These are phyloP conservation scores for Salix udensis DNA, from an alignment of 345 rosid species.

Conservation along the genomic window DNA sequence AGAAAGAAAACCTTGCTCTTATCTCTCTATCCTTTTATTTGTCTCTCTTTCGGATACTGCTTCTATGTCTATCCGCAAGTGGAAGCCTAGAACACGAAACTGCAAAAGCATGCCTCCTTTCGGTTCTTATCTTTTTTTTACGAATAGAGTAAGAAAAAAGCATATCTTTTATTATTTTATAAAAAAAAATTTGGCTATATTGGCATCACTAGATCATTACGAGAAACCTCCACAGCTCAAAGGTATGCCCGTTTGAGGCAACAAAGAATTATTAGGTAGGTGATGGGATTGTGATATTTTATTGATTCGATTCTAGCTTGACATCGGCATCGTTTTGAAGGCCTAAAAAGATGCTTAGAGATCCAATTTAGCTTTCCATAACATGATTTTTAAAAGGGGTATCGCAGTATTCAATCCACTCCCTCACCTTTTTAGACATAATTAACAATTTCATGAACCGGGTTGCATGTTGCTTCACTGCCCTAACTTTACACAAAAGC, in stretches of 20 bases:
- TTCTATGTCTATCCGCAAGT: not conserved
- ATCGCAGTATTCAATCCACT: not conserved
- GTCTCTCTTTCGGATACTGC: not conserved
- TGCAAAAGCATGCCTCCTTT: not conserved
- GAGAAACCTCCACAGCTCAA: not conserved
- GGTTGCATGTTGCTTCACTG: not conserved
- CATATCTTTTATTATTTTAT: too few relatives aligned
- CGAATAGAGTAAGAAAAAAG: too few relatives aligned
- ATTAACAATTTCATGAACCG: not conserved
- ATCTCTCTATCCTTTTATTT: not conserved
- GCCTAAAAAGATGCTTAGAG: not conserved
- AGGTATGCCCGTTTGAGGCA: not conserved
- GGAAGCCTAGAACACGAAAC: not conserved
- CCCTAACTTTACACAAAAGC: not conserved
- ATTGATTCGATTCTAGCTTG: not conserved
- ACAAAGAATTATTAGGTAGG: not conserved
- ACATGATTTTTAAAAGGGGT: not conserved
- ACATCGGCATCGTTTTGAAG: not conserved
- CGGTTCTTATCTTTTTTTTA: too few relatives aligned
- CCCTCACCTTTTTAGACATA: not conserved
- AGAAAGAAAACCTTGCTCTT: not conserved
- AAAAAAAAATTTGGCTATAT: too few relatives aligned
- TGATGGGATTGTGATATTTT: not conserved
- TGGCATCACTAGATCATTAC: too few relatives aligned
- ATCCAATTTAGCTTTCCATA: not conserved